Conservation (phyloP, 352 stramenopile species). For the Phytophthora hybrid region DNA sequence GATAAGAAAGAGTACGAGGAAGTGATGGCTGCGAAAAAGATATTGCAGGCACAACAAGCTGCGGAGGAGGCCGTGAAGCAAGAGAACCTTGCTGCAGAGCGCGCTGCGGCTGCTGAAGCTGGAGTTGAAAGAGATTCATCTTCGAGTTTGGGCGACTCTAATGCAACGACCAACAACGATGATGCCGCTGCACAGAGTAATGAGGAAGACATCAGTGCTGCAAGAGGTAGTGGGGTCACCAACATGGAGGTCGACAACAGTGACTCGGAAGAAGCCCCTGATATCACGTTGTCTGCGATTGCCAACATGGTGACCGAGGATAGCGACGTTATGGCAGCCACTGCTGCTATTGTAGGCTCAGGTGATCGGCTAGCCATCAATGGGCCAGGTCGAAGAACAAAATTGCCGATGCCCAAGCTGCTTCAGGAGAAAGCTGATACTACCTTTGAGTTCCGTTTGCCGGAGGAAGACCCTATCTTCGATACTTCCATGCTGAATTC, state of each 20-base stretch:
- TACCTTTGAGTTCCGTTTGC: slow-evolving; percentile 75
- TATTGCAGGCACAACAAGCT: slow-evolving; percentile 55
- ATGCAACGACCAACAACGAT: slow-evolving; percentile 11
- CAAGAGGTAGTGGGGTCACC: slow-evolving; percentile 39
- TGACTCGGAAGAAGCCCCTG: slow-evolving; percentile 76
- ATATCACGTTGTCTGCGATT: slow-evolving; percentile 84
- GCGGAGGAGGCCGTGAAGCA: slow-evolving; percentile 54
- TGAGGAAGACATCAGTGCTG: slow-evolving; percentile 36
- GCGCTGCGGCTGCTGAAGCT: slow-evolving; percentile 39
- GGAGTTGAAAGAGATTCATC: slow-evolving; percentile 30
- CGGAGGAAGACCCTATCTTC: slow-evolving; percentile 66
- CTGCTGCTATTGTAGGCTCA: slow-evolving; percentile 52
- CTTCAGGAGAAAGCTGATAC: slow-evolving; percentile 44
- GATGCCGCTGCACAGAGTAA: slow-evolving; percentile 39
- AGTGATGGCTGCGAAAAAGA: slow-evolving; percentile 49
- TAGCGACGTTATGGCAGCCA: slow-evolving; percentile 67
- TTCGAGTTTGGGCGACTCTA: slow-evolving; percentile 32
- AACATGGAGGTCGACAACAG: slow-evolving; percentile 89
- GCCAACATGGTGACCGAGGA: slow-evolving; percentile 90
- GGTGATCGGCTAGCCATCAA: slow-evolving; percentile 54
- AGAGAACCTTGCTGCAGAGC: slow-evolving; percentile 56
- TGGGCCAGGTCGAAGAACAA: slow-evolving; percentile 37
- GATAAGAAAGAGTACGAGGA: slow-evolving; percentile 79
- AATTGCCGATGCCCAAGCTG: slow-evolving; percentile 37
- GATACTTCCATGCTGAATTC: slow-evolving; percentile 67